Base-by-base conservation (phyloP, 306 rosid genomes). In the Vigna trinervia region DNA sequence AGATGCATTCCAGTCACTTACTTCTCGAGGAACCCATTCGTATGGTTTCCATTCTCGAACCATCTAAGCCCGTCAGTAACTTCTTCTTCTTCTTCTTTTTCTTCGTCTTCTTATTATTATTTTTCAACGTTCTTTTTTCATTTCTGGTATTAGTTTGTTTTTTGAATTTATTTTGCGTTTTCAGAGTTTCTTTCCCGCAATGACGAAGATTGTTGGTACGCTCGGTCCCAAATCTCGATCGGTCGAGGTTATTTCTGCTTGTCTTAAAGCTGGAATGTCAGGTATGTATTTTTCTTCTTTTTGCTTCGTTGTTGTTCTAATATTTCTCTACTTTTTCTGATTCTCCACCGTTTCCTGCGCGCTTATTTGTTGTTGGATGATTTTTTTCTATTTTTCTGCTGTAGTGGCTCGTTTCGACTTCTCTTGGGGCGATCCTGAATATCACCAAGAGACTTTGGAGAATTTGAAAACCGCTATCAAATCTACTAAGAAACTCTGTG, bases 201-300 rank as follows among this genome's bases (percentile, higher is more conserved):
- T 96, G 99, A 96, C 99, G 6, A 96, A 89, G 88, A 92, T 96
- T 72, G 98, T 96, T 46, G 99, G 99, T 15, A 96, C 99, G 4
- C 87, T 96, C 0, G 99, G 99, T 34, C 98, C 99, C 1, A 89
- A 90, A 72, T 96, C 99, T 81, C 93, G 94, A 57, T 89, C 99
- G 8, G 79, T 84, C 4, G 94, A 92, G 52, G 84, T 74, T 73
- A 87, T 96, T 67, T 91, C 98, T 50, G 85, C 78, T 14, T 92
- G 98, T 72, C 93, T 96, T 59, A 84, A 86, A 43, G 98, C 99
- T 65, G 99, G 98, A 86, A 96, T 96, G 99, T 92, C 98, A 1
- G 99, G 99, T 96, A 82, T 15, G 7, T 12, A 1, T 9, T 9
- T 32, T 10, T 17, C 10, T 51, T 77, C 62, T 65, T 41, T 50